A percentile compares a stretch with the other conserved stretches of the same genome.
These are phyloP conservation scores for Nigrospora osmanthi DNA, from an alignment of 2,329 filamentous ascomycete genomes.

Conservation along the genomic window DNA sequence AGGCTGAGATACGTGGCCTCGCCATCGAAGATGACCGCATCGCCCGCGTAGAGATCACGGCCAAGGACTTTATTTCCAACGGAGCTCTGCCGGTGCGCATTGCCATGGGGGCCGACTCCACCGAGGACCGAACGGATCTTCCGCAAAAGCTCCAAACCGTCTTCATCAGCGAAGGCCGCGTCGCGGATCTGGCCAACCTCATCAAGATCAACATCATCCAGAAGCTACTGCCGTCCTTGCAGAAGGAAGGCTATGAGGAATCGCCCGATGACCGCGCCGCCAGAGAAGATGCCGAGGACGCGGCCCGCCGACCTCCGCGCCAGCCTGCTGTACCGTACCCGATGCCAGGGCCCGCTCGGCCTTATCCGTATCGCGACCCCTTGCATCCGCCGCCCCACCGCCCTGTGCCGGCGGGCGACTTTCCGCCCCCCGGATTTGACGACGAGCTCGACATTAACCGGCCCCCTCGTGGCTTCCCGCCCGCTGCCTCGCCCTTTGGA, in stretches of 20 bases:
- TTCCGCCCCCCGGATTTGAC: slow-evolving; percentile 84
- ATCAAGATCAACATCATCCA: slow-evolving; percentile 78
- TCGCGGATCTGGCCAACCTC: slow-evolving; percentile 60
- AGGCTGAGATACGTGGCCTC: slow-evolving; percentile 75
- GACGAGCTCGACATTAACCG: slow-evolving; percentile 82
- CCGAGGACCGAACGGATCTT: slow-evolving; percentile 43
- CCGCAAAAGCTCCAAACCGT: slow-evolving; percentile 44
- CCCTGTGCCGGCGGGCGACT: slow-evolving; percentile 63
- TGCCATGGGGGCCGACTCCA: slow-evolving; percentile 32
- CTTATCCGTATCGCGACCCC: slow-evolving; percentile 62
- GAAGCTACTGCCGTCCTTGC: slow-evolving; percentile 68
- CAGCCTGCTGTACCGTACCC: slow-evolving; percentile 37
- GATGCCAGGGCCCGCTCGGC: slow-evolving; percentile 53
- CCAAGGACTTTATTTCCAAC: slow-evolving; percentile 67
- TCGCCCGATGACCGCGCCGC: slow-evolving; percentile 31
- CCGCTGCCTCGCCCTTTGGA: slow-evolving; percentile 45
- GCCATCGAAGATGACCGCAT: slow-evolving; percentile 77
- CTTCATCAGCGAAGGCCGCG: slow-evolving; percentile 66
- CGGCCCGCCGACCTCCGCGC: slow-evolving; percentile 31
- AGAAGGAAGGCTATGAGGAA: slow-evolving; percentile 74
- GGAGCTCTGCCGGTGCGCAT: slow-evolving; percentile 49
- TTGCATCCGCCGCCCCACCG: slow-evolving; percentile 51
- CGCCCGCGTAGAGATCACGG: slow-evolving; percentile 64
- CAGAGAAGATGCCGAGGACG: slow-evolving; percentile 31
- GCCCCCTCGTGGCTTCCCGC: slow-evolving; percentile 40